Conservation (phyloP, 306 rosid genomes). For the Rosa persica region DNA sequence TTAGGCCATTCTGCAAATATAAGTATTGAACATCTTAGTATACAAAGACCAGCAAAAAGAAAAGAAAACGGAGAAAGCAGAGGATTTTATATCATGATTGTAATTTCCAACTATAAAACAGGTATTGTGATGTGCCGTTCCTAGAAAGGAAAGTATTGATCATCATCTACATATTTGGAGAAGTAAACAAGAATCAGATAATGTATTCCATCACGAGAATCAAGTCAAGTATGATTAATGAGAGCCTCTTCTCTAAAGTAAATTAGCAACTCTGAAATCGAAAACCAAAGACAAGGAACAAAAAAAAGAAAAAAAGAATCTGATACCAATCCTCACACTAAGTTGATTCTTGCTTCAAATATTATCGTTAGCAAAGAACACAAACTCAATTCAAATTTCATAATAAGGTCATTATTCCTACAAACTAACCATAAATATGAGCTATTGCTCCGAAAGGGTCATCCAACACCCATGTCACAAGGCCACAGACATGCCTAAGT, state of each 20-base stretch:
- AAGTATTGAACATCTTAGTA: neutral
- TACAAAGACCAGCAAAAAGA: neutral
- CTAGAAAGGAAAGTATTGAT: neutral
- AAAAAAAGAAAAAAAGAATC: neutral
- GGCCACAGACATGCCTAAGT: too few species aligned
- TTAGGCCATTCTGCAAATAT: slow-evolving; percentile 1
- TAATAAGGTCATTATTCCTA: too few species aligned
- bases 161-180: neutral
- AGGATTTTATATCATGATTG: neutral
- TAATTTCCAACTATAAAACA: neutral
- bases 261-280: neutral
- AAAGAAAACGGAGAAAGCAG: neutral
- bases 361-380: too few species aligned
- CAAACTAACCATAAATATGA: too few species aligned
- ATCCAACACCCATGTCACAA: too few species aligned
- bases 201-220: neutral
- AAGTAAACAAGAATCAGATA: neutral
- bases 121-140: neutral
- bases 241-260: neutral
- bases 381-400: too few species aligned
- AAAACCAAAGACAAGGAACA: neutral
- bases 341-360: too few species aligned
- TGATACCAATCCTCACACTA: too few species aligned
- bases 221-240: neutral
- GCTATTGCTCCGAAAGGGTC: too few species aligned